Evolutionary conservation across 306 rosid species (phyloP).

Genomic region (Vicia sativa): DNA sequence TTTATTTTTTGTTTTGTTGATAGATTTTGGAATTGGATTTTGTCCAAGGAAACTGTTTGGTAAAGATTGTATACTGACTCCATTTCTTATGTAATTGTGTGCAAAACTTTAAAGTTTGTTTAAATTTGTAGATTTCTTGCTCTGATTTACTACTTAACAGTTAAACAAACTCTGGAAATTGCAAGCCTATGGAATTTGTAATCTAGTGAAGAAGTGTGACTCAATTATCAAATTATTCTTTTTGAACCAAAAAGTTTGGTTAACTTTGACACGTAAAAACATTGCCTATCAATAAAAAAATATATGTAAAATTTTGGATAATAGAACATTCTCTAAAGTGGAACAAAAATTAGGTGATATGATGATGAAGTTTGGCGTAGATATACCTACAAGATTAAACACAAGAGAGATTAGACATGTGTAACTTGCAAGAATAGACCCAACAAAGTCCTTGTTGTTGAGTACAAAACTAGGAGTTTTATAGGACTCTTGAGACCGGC

Average conservation of each 20-base stretch:
- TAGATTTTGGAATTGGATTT: slow-evolving; percentile 22
- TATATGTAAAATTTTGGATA: neutral
- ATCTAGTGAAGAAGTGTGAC: neutral
- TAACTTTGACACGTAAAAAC: neutral
- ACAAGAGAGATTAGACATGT: no score
- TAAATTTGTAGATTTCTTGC: neutral
- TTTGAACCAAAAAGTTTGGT: neutral
- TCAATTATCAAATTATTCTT: neutral
- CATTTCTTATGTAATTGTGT: no score
- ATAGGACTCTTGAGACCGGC: no score
- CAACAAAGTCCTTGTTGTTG: no score
- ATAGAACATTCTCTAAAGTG: neutral
- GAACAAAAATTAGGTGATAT: no score
- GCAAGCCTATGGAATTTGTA: no score
- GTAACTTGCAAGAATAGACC: no score
- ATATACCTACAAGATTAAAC: no score
- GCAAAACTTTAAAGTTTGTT: no score
- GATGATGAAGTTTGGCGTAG: no score
- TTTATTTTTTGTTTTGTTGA: neutral
- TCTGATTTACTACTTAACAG: neutral
- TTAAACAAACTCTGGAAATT: neutral
- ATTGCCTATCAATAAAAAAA: neutral
- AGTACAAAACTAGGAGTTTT: no score
- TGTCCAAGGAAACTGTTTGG: neutral
- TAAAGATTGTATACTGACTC: no score